Evolutionary conservation across 305 asterid genomes (phyloP).

Genomic region (Solanum hybrid): DNA sequence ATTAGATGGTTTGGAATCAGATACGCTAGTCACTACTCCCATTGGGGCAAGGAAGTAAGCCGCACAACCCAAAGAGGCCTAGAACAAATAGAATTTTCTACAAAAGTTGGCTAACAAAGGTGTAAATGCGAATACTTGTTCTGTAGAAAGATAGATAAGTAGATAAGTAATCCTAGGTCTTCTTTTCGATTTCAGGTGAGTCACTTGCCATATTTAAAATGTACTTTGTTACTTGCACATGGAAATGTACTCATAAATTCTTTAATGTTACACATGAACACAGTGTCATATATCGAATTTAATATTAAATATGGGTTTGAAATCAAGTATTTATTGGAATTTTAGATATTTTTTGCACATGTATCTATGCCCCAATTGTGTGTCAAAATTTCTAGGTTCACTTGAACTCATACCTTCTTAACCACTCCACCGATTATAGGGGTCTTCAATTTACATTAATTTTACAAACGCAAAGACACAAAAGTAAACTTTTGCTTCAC

Average conservation of each 20-base stretch:
- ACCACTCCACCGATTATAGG: neutral
- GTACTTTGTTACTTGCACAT: no score
- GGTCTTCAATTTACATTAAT: neutral
- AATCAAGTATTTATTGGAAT: neutral
- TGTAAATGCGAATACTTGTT: no score
- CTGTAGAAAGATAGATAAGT: no score
- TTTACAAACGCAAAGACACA: neutral
- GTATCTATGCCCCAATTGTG: neutral
- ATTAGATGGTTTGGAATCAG: conserved; percentile 13
- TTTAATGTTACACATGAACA: neutral
- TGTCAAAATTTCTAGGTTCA: neutral
- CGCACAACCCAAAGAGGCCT: no score
- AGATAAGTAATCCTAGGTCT: neutral
- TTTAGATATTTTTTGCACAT: neutral
- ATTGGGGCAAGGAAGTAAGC: no score
- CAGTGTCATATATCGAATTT: neutral
- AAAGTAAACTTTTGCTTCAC: neutral
- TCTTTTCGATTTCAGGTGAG: neutral
- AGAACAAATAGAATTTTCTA: no score
- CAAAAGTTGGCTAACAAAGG: no score
- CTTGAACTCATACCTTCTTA: neutral
- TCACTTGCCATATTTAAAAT: neutral
- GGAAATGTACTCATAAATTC: neutral
- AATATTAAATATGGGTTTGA: neutral
- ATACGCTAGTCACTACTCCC: neutral